These are phyloP conservation scores for Stellera chamaejasme DNA, from an alignment of 345 rosid genomes.

Conservation along the genomic window DNA sequence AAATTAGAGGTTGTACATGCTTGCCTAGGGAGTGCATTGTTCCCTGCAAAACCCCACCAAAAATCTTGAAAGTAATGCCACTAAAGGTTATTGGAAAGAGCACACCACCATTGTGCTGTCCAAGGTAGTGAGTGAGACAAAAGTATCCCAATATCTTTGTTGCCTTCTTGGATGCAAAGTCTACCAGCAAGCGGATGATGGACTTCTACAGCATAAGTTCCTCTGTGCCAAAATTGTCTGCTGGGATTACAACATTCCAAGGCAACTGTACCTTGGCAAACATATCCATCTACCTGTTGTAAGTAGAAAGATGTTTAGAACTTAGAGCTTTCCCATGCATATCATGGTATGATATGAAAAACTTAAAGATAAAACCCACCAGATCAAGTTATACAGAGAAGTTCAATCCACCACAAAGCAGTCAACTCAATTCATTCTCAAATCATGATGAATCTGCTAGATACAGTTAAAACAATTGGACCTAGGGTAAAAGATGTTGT, in stretches of 20 bases:
- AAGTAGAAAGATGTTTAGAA: neutral
- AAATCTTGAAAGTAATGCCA: constrained; percentile 71
- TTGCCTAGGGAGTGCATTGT: too few relatives aligned
- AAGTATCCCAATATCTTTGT: constrained; percentile 68
- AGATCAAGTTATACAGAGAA: too few relatives aligned
- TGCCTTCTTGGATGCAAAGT: constrained; percentile 52
- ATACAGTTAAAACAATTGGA: too few relatives aligned
- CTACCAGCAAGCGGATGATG: constrained; percentile 52
- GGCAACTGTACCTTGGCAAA: constrained; percentile 63
- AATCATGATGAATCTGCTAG: too few relatives aligned
- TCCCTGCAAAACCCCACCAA: constrained; percentile 67
- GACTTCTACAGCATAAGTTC: constrained; percentile 66
- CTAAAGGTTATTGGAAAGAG: constrained; percentile 68
- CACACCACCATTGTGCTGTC: constrained; percentile 64
- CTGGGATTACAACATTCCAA: constrained; percentile 77
- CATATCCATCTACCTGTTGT: constrained; percentile 34
- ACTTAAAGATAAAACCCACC: too few relatives aligned
- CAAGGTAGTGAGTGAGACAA: constrained; percentile 46
- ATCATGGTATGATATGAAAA: too few relatives aligned
- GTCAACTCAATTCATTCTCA: too few relatives aligned
- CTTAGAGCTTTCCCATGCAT: too few relatives aligned
- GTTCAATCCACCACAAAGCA: too few relatives aligned
- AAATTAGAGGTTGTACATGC: too few relatives aligned
- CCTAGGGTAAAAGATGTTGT: too few relatives aligned
- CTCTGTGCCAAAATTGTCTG: constrained; percentile 54